Evolutionary conservation across 257 asterid genomes (phyloP).

Genomic region (Capsicum rhomboideum): DNA sequence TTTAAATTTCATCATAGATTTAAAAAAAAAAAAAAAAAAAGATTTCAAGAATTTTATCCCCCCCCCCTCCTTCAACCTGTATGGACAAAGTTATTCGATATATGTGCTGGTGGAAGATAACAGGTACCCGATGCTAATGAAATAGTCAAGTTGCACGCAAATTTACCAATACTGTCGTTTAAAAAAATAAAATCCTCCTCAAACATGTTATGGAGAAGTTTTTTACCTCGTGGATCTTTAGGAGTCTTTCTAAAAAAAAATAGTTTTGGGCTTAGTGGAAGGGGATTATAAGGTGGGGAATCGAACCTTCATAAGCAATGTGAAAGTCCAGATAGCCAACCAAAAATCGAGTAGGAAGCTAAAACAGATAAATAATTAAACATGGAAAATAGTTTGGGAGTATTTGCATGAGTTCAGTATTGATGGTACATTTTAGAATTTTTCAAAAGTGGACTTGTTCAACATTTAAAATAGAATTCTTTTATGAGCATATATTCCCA

Average conservation of each 20-base stretch:
- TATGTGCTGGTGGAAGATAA: background rate
- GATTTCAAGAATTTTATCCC: background rate
- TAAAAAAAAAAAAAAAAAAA: background rate
- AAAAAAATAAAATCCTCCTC: too few relatives aligned
- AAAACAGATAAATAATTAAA: background rate
- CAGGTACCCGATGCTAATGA: rapidly evolving
- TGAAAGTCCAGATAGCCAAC: too few relatives aligned
- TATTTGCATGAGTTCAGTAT: background rate
- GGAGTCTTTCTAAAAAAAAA: too few relatives aligned
- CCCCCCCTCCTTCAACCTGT: too few relatives aligned
- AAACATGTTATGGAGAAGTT: too few relatives aligned
- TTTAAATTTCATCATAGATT: background rate
- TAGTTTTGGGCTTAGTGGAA: too few relatives aligned
- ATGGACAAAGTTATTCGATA: background rate
- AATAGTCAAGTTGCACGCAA: background rate
- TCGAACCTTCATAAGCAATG: too few relatives aligned
- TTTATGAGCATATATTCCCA: background rate
- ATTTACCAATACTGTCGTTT: background rate
- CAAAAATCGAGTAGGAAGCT: background rate
- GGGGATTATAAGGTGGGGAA: too few relatives aligned
- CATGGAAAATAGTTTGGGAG: background rate
- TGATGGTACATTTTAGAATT: background rate
- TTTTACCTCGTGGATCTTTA: too few relatives aligned
- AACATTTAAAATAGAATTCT: background rate
- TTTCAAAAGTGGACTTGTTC: background rate